These are phyloP conservation scores for Amphirosellinia nigrospora DNA, from an alignment of 495 filamentous ascomycete species.

Conservation along the genomic window DNA sequence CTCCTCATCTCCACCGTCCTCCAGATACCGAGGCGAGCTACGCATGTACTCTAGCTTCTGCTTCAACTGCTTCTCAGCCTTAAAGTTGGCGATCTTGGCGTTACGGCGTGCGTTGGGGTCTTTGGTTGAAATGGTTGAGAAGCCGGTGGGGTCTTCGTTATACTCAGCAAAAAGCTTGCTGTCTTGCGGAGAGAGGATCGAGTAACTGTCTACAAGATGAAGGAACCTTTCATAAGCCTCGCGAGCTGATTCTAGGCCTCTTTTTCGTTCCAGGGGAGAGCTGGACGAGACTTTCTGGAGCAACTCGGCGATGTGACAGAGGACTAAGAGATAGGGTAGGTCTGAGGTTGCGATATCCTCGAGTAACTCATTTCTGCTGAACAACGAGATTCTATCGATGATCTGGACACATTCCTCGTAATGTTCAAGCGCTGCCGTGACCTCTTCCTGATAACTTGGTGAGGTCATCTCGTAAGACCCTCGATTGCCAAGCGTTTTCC, in stretches of 20 bases:
- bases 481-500: constrained; percentile 45
- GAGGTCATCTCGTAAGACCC: constrained; percentile 55
- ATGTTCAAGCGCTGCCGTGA: constrained; percentile 67
- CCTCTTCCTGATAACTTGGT: constrained; percentile 67
- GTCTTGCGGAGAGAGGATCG: constrained; percentile 69
- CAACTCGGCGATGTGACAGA: constrained; percentile 43
- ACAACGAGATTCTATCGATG: constrained; percentile 73
- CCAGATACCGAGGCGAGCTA: constrained; percentile 49
- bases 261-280: constrained; percentile 65
- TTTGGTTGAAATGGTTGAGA: constrained; percentile 69
- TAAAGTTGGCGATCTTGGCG: constrained; percentile 85
- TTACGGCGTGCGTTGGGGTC: constrained; percentile 78
- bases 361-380: constrained; percentile 87
- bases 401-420: constrained; percentile 77
- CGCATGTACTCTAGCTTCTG: constrained; percentile 69
- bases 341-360: constrained; percentile 88
- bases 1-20: constrained; percentile 69
- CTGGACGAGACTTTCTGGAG: constrained; percentile 54
- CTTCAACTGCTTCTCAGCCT: constrained; percentile 85
- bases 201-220: constrained; percentile 76
- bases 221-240: constrained; percentile 78
- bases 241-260: constrained; percentile 65
- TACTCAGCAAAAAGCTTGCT: constrained; percentile 75
- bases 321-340: constrained; percentile 67
- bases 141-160: constrained; percentile 66